These are phyloP conservation scores for Cenchrus americanus DNA, from an alignment of 176 grass and related monocot genomes.

Conservation along the genomic window DNA sequence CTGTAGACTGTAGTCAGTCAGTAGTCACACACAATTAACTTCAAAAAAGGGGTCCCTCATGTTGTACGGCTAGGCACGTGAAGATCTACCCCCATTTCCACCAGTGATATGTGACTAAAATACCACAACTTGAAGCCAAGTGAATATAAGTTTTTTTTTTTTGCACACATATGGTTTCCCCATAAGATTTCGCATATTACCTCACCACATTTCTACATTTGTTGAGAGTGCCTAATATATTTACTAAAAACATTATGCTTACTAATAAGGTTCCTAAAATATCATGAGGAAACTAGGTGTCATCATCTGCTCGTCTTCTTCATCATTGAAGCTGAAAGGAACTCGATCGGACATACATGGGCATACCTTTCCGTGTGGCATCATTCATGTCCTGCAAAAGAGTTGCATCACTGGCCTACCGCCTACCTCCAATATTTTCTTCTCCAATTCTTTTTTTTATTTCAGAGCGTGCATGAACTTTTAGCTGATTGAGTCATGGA, in stretches of 20 bases:
- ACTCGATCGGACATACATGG: constrained; percentile 15
- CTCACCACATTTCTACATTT: background rate
- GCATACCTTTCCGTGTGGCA: constrained; percentile 23
- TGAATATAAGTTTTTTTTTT: too few species aligned
- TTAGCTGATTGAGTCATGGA: background rate
- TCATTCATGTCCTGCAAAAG: constrained; percentile 31
- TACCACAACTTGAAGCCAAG: too few species aligned
- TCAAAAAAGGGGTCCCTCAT: background rate
- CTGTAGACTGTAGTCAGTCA: too few species aligned
- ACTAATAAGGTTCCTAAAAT: background rate
- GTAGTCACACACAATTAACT: too few species aligned
- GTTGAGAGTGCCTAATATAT: background rate
- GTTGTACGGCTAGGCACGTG: background rate
- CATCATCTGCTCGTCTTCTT: background rate
- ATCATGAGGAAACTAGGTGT: background rate
- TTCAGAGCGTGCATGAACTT: background rate
- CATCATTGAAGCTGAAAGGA: constrained; percentile 36
- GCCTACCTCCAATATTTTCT: constrained; percentile 23
- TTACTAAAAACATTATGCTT: background rate
- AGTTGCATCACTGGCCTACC: constrained; percentile 34
- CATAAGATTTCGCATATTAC: background rate
- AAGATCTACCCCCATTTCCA: background rate
- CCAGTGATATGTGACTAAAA: background rate
- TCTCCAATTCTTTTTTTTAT: background rate
- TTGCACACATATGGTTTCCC: background rate